Conservation (phyloP, 805 yeast species). For the Candida dendrica region DNA sequence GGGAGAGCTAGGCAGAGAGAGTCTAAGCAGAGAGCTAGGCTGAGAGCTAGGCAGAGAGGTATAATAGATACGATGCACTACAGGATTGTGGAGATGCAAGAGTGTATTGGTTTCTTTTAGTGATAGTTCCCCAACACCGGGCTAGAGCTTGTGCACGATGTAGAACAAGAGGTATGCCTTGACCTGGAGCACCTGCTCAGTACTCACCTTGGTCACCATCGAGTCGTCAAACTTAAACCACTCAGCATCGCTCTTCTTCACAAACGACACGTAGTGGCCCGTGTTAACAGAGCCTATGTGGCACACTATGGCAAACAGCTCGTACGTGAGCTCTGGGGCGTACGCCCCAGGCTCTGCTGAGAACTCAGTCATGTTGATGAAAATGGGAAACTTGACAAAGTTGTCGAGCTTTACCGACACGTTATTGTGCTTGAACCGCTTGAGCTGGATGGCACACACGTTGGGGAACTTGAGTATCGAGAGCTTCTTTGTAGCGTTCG, state of each 20-base stretch:
- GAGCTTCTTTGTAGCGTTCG: conserved; percentile 68
- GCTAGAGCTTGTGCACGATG: conserved; percentile 27
- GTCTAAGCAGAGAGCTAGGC: no score
- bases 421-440: conserved; percentile 43
- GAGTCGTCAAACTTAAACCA: conserved; percentile 95
- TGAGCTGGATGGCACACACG: conserved; percentile 77
- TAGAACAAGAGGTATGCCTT: conserved; percentile 80
- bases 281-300: conserved; percentile 93
- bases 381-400: conserved; percentile 64
- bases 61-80: no score
- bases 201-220: conserved; percentile 58
- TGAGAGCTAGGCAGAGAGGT: no score
- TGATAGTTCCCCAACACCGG: no score
- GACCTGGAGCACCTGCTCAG: conserved; percentile 56
- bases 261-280: conserved; percentile 84
- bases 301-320: conserved; percentile 78
- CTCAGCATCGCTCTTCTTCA: conserved; percentile 62
- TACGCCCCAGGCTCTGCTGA: conserved; percentile 15
- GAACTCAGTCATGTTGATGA: conserved; percentile 65
- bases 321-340: conserved; percentile 49
- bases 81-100: no score
- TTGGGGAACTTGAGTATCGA: conserved; percentile 65
- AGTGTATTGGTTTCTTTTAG: no score
- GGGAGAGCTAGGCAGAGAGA: no score
- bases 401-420: conserved; percentile 60